phyloP scores from a whole-genome alignment of 1,284 basidiomycete genomes.

The Volvariella surrecta region DNA sequence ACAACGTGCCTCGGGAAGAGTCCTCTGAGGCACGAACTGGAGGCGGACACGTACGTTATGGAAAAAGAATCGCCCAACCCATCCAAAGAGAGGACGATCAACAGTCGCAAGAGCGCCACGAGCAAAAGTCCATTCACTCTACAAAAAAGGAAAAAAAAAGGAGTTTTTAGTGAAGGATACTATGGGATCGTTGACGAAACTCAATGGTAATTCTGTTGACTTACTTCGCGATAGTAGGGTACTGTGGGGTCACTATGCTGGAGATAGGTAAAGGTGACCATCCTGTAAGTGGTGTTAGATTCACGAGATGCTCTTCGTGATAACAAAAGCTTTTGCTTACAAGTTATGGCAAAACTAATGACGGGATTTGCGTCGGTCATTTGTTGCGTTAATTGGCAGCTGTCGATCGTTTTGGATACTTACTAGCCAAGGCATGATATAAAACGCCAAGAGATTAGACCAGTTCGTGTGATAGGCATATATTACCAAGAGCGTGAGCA shows the following conservation, averaged over 20 bases:
- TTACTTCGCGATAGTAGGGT: constrained; percentile 40
- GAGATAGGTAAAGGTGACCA: constrained; percentile 30
- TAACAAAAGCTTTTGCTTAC: constrained; percentile 15
- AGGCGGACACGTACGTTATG: constrained; percentile 19
- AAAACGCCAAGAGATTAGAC: constrained; percentile 20
- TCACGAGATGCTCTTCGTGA: neutral
- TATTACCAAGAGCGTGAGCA: constrained; percentile 25
- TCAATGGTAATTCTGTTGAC: constrained; percentile 3
- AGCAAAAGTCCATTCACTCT: constrained; percentile 31
- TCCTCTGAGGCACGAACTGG: too few species aligned
- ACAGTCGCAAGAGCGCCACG: constrained; percentile 31
- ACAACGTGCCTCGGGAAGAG: too few species aligned
- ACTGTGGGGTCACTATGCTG: constrained; percentile 41
- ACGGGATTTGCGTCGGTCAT: too few species aligned
- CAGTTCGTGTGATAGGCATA: constrained; percentile 17
- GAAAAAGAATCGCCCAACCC: constrained; percentile 26
- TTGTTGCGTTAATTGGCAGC: neutral
- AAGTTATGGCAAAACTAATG: constrained; percentile 29
- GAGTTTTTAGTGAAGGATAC: neutral
- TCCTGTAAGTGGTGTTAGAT: constrained; percentile 16
- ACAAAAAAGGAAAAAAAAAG: too few species aligned
- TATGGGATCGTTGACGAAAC: neutral
- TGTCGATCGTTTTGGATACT: constrained; percentile 9
- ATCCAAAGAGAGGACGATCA: constrained; percentile 30
- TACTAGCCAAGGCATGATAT: constrained; percentile 33